Evolutionary conservation across 1,139 yeast genomes (phyloP).

Genomic region (Candida neerlandica): DNA sequence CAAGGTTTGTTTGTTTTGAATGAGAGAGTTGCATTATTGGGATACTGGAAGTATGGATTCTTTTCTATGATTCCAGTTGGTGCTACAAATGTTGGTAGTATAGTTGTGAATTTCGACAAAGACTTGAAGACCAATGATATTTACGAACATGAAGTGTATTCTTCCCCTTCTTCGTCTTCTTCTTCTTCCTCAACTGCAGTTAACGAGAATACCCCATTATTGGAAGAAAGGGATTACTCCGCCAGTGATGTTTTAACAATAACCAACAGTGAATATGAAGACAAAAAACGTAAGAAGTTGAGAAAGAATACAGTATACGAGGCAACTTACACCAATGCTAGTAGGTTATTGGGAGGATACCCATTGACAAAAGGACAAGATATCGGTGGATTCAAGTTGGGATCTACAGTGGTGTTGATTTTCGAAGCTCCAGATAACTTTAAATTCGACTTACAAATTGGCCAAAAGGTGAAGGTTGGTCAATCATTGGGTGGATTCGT

Average conservation of each 20-base stretch:
- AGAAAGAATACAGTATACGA: slow-evolving; percentile 87
- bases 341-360: slow-evolving; percentile 78
- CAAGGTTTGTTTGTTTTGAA: slow-evolving; percentile 88
- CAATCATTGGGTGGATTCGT: slow-evolving; percentile 66
- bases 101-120: slow-evolving; percentile 87
- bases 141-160: slow-evolving; percentile 56
- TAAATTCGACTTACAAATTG: slow-evolving; percentile 66
- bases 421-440: slow-evolving; percentile 92
- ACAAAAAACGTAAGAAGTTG: slow-evolving; percentile 36
- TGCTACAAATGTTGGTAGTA: slow-evolving; percentile 97
- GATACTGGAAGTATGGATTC: slow-evolving; percentile 96
- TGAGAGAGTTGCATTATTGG: slow-evolving; percentile 93
- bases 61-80: slow-evolving; percentile 99
- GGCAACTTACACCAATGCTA: slow-evolving; percentile 86
- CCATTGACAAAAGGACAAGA: slow-evolving; percentile 92
- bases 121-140: slow-evolving; percentile 82
- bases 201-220: slow-evolving; percentile 39
- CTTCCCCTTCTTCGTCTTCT: slow-evolving; percentile 5
- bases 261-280: slow-evolving; percentile 18
- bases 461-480: slow-evolving; percentile 85
- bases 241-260: slow-evolving; percentile 19
- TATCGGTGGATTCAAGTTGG: slow-evolving; percentile 96
- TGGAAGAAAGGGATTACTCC: slow-evolving; percentile 19
- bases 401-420: slow-evolving; percentile 92
- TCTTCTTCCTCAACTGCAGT: slow-evolving; percentile 8